phyloP scores from a whole-genome alignment of 208 protist genomes.

The Porcisia deanei region DNA sequence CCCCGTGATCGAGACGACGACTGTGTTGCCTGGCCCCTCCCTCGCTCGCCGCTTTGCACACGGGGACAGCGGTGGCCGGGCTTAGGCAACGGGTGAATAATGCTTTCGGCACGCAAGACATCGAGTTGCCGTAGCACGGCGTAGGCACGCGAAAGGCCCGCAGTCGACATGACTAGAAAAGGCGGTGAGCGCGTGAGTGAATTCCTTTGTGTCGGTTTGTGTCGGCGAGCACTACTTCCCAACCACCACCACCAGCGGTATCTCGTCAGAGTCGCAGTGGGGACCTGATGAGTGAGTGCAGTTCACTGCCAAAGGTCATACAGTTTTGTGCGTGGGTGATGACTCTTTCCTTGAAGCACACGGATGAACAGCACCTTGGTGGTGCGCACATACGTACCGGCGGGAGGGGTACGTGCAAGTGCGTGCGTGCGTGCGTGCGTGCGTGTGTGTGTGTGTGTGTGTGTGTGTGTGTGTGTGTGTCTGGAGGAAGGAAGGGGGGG shows the following conservation, averaged over 20 bases:
- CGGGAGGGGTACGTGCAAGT: background rate
- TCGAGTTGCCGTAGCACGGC: conserved; percentile 69
- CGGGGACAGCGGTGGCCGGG: background rate
- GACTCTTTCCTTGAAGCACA: no score
- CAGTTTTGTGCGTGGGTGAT: background rate
- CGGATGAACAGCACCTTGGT: no score
- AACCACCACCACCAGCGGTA: background rate
- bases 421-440: background rate
- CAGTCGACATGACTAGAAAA: conserved; percentile 19
- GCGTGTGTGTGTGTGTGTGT: background rate
- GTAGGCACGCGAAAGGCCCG: conserved; percentile 65
- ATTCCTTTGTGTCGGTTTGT: background rate
- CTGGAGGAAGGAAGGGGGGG: background rate
- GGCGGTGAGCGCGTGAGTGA: background rate
- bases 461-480: background rate
- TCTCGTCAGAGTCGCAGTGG: no score
- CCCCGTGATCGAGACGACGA: background rate
- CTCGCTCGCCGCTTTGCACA: background rate
- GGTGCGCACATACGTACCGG: no score
- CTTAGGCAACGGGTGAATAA: conserved; percentile 36
- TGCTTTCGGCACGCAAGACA: conserved; percentile 47
- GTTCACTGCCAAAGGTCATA: background rate
- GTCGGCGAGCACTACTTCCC: background rate
- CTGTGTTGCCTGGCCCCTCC: background rate
- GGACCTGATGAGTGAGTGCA: background rate